Evolutionary conservation across 371 early-diverging fungal species (phyloP), one percentile per base, ranked within the genome.

Genomic region (Batkoa obscura): DNA sequence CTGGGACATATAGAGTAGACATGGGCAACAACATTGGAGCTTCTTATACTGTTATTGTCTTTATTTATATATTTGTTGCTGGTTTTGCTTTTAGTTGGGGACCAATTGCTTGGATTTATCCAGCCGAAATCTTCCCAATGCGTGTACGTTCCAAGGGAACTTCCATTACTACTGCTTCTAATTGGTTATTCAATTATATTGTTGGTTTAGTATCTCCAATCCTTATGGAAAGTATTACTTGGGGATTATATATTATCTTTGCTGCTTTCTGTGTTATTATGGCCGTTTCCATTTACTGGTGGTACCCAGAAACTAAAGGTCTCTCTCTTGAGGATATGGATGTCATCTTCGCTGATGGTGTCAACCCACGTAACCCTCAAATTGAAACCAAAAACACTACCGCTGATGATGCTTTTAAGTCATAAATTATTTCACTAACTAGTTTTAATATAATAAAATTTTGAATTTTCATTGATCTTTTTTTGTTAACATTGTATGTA

Each of bases 71-170:
- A 33, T 81, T 81, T 61, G 79, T 86, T 35, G 78, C 76, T 32
- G 70, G 71, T 36, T 91, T 88, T 63, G 86, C 90, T 36, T 72
- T 76, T 60, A 79, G 88, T 34, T 92, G 90, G 92, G 93, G 91
- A 9, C 90, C 94, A 30, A 73, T 85, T 43, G 88, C 85, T 30
- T 94, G 94, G 94, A 81, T 86, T 53, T 90, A 89, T 68, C 90
- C 90, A 33, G 74, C 90, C 23, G 95, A 94, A 62, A 81, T 88
- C 45, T 86, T 79, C 69, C 82, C 86, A 4, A 75, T 78, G 60
- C 77, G 78, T 38, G 71, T 83, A 46, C 75, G 84, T 47, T 79
- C 86, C 57, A 90, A 88, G 69, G 93, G 84, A 39, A 75, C 86
- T 45, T 84, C 84, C 46, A 64, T 89, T 31, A 81, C 88, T 9